These are phyloP conservation scores for Glycine latifolia DNA, from an alignment of 306 rosid species.

Conservation along the genomic window DNA sequence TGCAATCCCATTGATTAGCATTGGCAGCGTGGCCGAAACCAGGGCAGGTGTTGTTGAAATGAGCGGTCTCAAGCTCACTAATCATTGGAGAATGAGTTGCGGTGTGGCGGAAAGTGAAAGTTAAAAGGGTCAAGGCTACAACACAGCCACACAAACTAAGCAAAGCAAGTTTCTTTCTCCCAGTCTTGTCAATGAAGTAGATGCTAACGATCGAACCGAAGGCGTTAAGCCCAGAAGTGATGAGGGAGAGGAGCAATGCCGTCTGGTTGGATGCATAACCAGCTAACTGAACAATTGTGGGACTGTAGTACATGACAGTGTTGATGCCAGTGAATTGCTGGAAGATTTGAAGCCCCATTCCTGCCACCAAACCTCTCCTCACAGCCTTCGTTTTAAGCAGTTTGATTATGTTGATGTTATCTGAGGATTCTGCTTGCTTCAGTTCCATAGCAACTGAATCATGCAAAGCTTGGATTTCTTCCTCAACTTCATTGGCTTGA, in stretches of 20 bases:
- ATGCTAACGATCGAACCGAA: slow-evolving; percentile 68
- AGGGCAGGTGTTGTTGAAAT: slow-evolving; percentile 57
- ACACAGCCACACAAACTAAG: slow-evolving; percentile 62
- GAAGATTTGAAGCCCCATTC: slow-evolving; percentile 68
- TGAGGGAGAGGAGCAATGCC: slow-evolving; percentile 63
- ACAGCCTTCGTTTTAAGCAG: slow-evolving; percentile 56
- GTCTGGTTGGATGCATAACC: slow-evolving; percentile 69
- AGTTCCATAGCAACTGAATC: slow-evolving; percentile 59
- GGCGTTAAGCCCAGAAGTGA: slow-evolving; percentile 67
- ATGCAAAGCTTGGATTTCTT: slow-evolving; percentile 51
- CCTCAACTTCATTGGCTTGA: slow-evolving; percentile 51
- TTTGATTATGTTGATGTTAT: slow-evolving; percentile 36
- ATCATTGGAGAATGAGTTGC: slow-evolving; percentile 59
- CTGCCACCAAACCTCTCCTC: slow-evolving; percentile 65
- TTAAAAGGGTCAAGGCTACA: slow-evolving; percentile 53
- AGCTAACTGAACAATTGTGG: slow-evolving; percentile 64
- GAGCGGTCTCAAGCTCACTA: slow-evolving; percentile 34
- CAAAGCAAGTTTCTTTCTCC: slow-evolving; percentile 66
- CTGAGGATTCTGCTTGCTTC: neutral
- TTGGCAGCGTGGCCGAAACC: slow-evolving; percentile 21
- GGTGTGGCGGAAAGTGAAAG: slow-evolving; percentile 52
- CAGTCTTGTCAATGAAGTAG: slow-evolving; percentile 63
- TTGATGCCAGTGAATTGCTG: slow-evolving; percentile 74
- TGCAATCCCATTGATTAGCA: slow-evolving; percentile 55
- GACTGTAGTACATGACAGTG: slow-evolving; percentile 75